These are phyloP conservation scores for Leucosporidium yakuticum DNA, from an alignment of 768 basidiomycete species.

Conservation along the genomic window DNA sequence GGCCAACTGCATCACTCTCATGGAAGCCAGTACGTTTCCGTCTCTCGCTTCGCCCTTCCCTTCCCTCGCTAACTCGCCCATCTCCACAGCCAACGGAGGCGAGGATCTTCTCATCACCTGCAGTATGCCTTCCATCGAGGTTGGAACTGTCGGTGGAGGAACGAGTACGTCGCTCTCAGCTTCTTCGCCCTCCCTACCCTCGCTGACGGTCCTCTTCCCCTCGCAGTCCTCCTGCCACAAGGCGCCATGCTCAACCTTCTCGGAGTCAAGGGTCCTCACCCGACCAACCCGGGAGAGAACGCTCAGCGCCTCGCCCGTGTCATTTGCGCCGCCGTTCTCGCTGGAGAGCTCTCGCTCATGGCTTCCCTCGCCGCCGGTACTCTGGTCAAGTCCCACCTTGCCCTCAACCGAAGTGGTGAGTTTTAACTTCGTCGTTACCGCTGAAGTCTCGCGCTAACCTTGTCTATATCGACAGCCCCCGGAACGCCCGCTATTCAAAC, in stretches of 20 bases:
- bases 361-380: conserved; percentile 91
- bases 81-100: conserved; percentile 58
- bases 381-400: conserved; percentile 59
- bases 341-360: conserved; percentile 87
- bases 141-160: conserved; percentile 95
- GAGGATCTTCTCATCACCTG: conserved; percentile 86
- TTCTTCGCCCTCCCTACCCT: background rate
- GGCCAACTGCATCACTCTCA: conserved; percentile 95
- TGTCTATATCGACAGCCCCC: background rate
- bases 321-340: conserved; percentile 90
- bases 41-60: conserved; percentile 8
- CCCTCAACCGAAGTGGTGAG: conserved; percentile 70
- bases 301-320: conserved; percentile 82
- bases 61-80: background rate
- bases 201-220: background rate
- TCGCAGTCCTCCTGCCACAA: conserved; percentile 70
- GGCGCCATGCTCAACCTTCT: conserved; percentile 87
- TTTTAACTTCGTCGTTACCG: background rate
- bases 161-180: conserved; percentile 49
- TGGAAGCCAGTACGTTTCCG: conserved; percentile 77
- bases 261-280: conserved; percentile 82
- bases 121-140: conserved; percentile 98
- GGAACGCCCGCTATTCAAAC: conserved; percentile 19
- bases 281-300: conserved; percentile 77
- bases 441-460: background rate